phyloP scores from a whole-genome alignment of 2,329 filamentous ascomycete genomes.

The Aspergillus ustus region DNA sequence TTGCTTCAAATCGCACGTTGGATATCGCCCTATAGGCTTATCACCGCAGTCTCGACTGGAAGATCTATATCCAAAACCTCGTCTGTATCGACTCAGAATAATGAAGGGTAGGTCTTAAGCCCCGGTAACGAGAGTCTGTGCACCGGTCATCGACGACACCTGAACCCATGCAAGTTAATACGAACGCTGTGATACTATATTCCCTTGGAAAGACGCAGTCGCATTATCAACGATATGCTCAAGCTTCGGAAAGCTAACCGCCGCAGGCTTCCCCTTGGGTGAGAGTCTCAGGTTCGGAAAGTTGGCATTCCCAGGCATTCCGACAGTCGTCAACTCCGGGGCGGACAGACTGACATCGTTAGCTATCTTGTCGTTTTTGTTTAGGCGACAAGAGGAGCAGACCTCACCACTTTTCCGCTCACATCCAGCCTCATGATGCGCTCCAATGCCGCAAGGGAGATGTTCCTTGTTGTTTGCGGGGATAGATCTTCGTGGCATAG shows the following conservation, averaged over 20 bases:
- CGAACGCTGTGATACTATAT: background rate
- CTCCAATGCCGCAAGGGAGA: background rate
- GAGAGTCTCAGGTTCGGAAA: background rate
- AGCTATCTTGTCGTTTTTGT: background rate
- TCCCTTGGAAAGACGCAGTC: background rate
- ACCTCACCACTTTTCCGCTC: background rate
- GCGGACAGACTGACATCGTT: background rate
- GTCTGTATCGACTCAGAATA: background rate
- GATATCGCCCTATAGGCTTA: background rate
- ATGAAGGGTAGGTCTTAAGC: background rate
- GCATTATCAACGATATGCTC: background rate
- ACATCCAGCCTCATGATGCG: background rate
- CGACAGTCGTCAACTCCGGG: background rate
- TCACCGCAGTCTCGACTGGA: background rate
- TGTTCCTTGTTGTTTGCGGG: background rate
- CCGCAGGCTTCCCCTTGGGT: background rate
- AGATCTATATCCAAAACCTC: background rate
- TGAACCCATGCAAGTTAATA: background rate
- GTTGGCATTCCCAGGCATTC: background rate
- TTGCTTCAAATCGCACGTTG: background rate
- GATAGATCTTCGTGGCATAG: background rate
- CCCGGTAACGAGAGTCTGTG: background rate
- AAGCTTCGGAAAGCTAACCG: background rate
- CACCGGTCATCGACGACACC: background rate
- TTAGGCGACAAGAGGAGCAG: background rate